Conservation (phyloP, 345 rosid genomes). For the Pistacia vera region DNA sequence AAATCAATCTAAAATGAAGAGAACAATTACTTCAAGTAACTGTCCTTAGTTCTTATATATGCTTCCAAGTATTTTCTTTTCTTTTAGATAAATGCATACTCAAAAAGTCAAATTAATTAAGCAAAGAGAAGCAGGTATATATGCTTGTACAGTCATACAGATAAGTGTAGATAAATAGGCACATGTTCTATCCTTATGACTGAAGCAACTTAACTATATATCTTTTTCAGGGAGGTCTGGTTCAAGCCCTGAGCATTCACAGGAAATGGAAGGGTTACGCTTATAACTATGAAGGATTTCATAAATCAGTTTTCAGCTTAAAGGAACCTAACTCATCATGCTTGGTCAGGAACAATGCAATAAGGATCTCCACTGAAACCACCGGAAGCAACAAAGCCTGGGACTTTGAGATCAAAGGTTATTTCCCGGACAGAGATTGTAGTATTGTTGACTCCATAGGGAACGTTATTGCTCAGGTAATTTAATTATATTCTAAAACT, state of each 20-base stretch:
- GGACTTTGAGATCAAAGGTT: slow-evolving; percentile 63
- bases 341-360: slow-evolving; percentile 36
- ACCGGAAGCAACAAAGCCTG: slow-evolving; percentile 26
- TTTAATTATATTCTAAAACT: not conserved
- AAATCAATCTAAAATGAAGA: not conserved
- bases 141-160: not conserved
- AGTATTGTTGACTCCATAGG: slow-evolving; percentile 55
- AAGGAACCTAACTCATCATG: slow-evolving; percentile 61
- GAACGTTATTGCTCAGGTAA: slow-evolving; percentile 56
- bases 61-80: not conserved
- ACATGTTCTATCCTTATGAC: not conserved
- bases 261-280: slow-evolving; percentile 78
- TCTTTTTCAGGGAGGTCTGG: slow-evolving; percentile 53
- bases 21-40: slow-evolving; percentile 19
- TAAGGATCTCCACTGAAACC: slow-evolving; percentile 47
- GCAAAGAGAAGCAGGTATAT: not conserved
- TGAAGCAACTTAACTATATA: not conserved
- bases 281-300: slow-evolving; percentile 59
- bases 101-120: not conserved
- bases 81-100: not conserved
- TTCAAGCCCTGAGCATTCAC: slow-evolving; percentile 66
- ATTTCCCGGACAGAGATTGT: slow-evolving; percentile 66
- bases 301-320: slow-evolving; percentile 63
- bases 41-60: not conserved
- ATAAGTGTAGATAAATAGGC: not conserved